Evolutionary conservation across 345 rosid genomes (phyloP).

Genomic region (Eucalyptus viminalis): DNA sequence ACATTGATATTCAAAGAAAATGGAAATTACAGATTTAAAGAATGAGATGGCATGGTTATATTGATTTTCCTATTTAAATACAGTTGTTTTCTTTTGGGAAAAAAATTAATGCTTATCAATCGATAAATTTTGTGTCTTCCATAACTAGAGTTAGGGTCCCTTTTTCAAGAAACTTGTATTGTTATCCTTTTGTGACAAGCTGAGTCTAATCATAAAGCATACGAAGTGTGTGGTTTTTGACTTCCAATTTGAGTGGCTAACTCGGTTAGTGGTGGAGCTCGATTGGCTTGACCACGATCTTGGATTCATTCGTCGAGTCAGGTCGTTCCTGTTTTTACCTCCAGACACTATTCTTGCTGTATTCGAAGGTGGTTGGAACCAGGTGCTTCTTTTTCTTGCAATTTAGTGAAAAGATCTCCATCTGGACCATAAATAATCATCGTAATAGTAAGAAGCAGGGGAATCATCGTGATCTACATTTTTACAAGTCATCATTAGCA

Average conservation of each 20-base stretch:
- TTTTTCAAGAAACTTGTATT: neutral
- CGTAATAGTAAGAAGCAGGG: neutral
- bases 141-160: neutral
- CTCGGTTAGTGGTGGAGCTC: neutral
- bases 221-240: neutral
- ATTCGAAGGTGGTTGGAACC: neutral
- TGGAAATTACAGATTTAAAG: neutral
- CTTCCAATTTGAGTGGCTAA: neutral
- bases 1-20: neutral
- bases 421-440: neutral
- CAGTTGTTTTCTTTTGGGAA: neutral
- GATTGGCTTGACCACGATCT: neutral
- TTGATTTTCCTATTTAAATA: neutral
- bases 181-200: neutral
- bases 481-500: neutral
- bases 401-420: neutral
- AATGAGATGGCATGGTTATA: neutral
- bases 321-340: accelerated
- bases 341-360: neutral
- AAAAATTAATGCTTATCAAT: neutral
- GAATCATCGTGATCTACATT: neutral
- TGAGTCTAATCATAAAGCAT: neutral
- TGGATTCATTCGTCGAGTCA: neutral
- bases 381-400: neutral
- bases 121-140: neutral